Conservation (phyloP, 345 rosid genomes). For the Combretum micranthum region DNA sequence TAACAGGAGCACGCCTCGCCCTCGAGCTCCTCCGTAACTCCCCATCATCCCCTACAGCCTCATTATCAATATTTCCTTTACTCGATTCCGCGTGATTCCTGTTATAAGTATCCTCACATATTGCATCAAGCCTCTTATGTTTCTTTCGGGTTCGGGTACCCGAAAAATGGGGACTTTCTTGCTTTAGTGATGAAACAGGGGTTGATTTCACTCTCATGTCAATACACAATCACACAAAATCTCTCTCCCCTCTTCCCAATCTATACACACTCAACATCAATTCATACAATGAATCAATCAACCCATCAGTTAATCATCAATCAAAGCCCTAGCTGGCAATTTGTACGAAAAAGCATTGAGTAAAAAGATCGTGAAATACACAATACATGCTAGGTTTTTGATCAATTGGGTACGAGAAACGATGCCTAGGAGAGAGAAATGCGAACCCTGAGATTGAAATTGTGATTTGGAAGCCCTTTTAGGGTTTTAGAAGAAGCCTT, state of each 20-base stretch:
- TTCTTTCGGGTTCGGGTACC: constrained; percentile 62
- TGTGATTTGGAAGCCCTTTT: no score
- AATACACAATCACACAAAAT: constrained; percentile 7
- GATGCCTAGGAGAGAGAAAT: no score
- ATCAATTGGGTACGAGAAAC: no score
- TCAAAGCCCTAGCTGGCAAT: no score
- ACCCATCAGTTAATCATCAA: no score
- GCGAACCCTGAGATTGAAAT: no score
- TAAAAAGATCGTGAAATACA: no score
- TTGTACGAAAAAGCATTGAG: no score
- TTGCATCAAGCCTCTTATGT: constrained; percentile 88
- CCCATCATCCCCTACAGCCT: constrained; percentile 18
- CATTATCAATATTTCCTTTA: constrained; percentile 21
- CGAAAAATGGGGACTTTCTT: constrained; percentile 19
- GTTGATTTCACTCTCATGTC: constrained; percentile 60
- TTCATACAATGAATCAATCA: no score
- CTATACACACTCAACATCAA: neutral
- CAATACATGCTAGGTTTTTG: no score
- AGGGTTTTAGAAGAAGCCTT: no score
- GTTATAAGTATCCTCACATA: constrained; percentile 64
- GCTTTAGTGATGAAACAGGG: constrained; percentile 34
- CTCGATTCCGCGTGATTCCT: constrained; percentile 53
- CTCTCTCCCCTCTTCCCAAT: neutral
- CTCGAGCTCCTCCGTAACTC: constrained; percentile 79
- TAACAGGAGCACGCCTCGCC: constrained; percentile 52